Evolutionary conservation across 768 basidiomycete species (phyloP).

Genomic region (Lyophyllum semitale): DNA sequence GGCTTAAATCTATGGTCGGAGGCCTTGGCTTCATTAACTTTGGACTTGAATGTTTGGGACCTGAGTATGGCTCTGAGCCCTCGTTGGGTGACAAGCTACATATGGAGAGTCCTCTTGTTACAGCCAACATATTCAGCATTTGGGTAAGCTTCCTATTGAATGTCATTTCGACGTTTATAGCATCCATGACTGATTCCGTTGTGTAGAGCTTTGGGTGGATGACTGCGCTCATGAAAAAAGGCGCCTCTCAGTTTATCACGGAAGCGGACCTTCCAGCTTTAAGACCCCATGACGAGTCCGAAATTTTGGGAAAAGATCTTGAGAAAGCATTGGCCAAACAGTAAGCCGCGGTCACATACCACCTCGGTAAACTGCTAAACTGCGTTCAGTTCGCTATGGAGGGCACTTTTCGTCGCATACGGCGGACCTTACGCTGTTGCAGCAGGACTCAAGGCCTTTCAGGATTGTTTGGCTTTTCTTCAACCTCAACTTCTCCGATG

Average conservation of each 20-base stretch:
- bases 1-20: conserved; percentile 44
- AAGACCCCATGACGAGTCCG: conserved; percentile 66
- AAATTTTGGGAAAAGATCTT: conserved; percentile 63
- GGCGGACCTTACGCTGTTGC: conserved; percentile 75
- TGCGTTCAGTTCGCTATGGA: conserved; percentile 61
- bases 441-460: conserved; percentile 66
- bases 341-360: conserved; percentile 38
- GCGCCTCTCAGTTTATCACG: conserved; percentile 65
- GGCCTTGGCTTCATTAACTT: conserved; percentile 57
- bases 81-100: conserved; percentile 32
- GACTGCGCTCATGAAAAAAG: conserved; percentile 75
- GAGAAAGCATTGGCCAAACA: conserved; percentile 61
- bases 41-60: conserved; percentile 68
- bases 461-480: conserved; percentile 79
- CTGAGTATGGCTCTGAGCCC: conserved; percentile 45
- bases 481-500: conserved; percentile 87
- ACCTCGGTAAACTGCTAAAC: neutral
- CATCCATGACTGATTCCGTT: neutral
- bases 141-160: conserved; percentile 46
- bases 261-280: conserved; percentile 87
- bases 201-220: conserved; percentile 80
- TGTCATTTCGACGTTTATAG: neutral
- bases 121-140: conserved; percentile 79
- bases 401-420: conserved; percentile 75
- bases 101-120: conserved; percentile 69